A percentile compares a stretch with the other conserved stretches of the same genome.
phyloP scores from a whole-genome alignment of 2,329 filamentous ascomycete genomes.

The Verticillium alfalfae region DNA sequence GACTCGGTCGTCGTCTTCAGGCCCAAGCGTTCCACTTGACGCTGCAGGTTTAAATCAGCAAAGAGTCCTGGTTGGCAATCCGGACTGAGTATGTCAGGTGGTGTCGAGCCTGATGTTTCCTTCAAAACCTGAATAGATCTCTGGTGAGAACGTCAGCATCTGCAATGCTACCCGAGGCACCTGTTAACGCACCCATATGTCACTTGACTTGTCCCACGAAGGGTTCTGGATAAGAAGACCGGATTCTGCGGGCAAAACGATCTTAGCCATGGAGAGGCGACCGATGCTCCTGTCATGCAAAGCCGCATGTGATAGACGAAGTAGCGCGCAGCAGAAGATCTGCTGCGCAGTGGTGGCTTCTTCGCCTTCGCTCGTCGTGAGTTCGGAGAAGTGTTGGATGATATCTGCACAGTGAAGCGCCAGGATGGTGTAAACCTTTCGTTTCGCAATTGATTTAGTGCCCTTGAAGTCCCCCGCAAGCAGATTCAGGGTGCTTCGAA shows the following conservation, averaged over 20 bases:
- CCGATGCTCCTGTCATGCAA: slow-evolving; percentile 23
- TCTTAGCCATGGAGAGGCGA: slow-evolving; percentile 34
- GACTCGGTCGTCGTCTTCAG: slow-evolving; percentile 5
- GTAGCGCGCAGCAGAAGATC: slow-evolving; percentile 30
- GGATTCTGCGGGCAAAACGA: slow-evolving; percentile 34
- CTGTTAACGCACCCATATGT: slow-evolving; percentile 32
- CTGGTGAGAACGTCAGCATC: slow-evolving; percentile 10
- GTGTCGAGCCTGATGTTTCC: slow-evolving; percentile 13
- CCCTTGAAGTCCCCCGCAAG: not conserved
- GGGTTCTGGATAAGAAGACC: slow-evolving; percentile 25
- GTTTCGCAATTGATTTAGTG: slow-evolving; percentile 12
- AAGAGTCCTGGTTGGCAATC: slow-evolving; percentile 17
- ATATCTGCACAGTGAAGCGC: slow-evolving; percentile 36
- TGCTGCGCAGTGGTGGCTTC: slow-evolving; percentile 20
- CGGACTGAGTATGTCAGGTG: slow-evolving; percentile 11
- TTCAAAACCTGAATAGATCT: slow-evolving; percentile 22
- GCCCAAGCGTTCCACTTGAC: slow-evolving; percentile 14
- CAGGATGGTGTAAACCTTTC: slow-evolving; percentile 31
- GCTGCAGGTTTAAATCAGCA: slow-evolving; percentile 15
- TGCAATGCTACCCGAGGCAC: not conserved
- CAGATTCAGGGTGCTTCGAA: not conserved
- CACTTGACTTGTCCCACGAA: slow-evolving; percentile 24
- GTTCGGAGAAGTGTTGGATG: slow-evolving; percentile 22
- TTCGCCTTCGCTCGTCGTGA: slow-evolving; percentile 19
- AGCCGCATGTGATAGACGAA: slow-evolving; percentile 30